Conservation (phyloP, 257 asterid species). For the Marsdenia floribunda region DNA sequence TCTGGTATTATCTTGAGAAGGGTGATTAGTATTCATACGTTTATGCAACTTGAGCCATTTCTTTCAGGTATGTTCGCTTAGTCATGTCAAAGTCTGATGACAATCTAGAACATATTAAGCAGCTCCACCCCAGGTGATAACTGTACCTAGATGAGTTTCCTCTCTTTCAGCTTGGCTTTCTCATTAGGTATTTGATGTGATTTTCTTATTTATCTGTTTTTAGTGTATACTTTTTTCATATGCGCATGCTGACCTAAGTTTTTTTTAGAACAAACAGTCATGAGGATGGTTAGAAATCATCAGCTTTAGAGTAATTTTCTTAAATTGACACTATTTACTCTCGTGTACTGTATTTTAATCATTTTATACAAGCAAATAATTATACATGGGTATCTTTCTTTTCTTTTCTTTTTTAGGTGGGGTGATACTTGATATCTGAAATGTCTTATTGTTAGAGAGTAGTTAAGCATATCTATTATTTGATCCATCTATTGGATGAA, state of each 20-base stretch:
- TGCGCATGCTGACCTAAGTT: background rate
- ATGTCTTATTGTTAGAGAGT: background rate
- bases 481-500: background rate
- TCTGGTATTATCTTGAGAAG: background rate
- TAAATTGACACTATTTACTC: background rate
- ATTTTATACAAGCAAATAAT: background rate
- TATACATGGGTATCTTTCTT: background rate
- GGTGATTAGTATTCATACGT: background rate
- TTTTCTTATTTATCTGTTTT: background rate
- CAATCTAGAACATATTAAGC: constrained; percentile 41
- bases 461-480: background rate
- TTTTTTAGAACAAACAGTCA: background rate
- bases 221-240: background rate
- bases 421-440: background rate
- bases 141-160: background rate
- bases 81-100: constrained; percentile 71
- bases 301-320: background rate
- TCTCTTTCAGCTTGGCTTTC: background rate
- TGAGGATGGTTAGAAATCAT: background rate
- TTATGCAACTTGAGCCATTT: background rate
- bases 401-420: background rate
- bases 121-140: constrained; percentile 76
- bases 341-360: background rate
- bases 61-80: constrained; percentile 75
- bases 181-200: background rate